Conservation (phyloP, 805 yeast genomes). For the Candida koratica region DNA sequence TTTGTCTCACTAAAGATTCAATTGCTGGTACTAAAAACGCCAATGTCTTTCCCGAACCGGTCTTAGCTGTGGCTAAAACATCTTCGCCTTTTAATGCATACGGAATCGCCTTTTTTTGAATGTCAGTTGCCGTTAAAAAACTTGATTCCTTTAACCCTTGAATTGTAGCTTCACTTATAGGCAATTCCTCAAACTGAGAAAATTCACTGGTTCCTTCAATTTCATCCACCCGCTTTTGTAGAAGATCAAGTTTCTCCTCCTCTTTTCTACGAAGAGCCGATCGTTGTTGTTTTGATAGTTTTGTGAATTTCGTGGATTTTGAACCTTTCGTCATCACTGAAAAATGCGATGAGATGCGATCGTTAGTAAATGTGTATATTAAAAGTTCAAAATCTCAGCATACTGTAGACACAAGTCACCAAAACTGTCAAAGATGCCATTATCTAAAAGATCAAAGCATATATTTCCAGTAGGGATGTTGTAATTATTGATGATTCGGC, state of each 20-base stretch:
- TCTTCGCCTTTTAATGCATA: slow-evolving; percentile 73
- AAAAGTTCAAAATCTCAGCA: slow-evolving; percentile 38
- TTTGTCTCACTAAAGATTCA: slow-evolving; percentile 61
- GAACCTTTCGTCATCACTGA: slow-evolving; percentile 19
- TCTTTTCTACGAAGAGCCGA: slow-evolving; percentile 25
- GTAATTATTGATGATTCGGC: slow-evolving; percentile 27
- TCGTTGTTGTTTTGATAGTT: slow-evolving; percentile 16
- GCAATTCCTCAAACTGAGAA: slow-evolving; percentile 69
- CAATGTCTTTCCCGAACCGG: slow-evolving; percentile 88
- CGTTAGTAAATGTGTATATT: too few relatives aligned
- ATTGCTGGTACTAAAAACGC: slow-evolving; percentile 81
- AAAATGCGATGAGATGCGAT: slow-evolving; percentile 8
- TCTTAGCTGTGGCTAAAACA: slow-evolving; percentile 81
- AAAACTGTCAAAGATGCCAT: slow-evolving; percentile 23
- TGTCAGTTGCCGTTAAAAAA: slow-evolving; percentile 76
- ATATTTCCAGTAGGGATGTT: slow-evolving; percentile 39
- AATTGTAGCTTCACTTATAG: slow-evolving; percentile 59
- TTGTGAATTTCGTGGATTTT: too few relatives aligned
- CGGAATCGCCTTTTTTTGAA: slow-evolving; percentile 78
- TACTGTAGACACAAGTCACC: slow-evolving; percentile 43
- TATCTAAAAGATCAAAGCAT: slow-evolving; percentile 29
- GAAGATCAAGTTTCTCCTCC: slow-evolving; percentile 32
- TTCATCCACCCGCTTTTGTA: slow-evolving; percentile 52
- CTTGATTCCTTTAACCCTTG: slow-evolving; percentile 77
- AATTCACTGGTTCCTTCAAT: slow-evolving; percentile 42